phyloP scores from a whole-genome alignment of 306 rosid genomes.

The Luffa aegyptiaca region DNA sequence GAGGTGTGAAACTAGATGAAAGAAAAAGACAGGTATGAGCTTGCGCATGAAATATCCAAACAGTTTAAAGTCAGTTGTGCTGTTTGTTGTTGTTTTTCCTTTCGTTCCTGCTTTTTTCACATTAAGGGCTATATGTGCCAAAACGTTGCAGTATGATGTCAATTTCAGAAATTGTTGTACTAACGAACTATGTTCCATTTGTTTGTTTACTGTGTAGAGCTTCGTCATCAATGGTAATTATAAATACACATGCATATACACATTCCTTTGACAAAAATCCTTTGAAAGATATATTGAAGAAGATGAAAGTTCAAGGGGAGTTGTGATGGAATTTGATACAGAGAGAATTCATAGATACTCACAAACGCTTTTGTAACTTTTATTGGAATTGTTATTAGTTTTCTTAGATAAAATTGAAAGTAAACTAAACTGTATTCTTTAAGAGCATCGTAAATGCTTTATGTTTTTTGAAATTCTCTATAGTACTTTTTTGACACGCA shows the following conservation, averaged over 20 bases:
- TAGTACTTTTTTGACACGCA: not conserved
- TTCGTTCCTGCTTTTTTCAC: not conserved
- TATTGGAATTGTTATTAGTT: not conserved
- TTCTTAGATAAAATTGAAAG: not conserved
- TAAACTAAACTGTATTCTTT: not conserved
- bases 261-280: not conserved
- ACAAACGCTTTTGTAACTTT: not conserved
- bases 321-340: not conserved
- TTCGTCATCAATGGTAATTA: not conserved
- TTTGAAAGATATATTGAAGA: not conserved
- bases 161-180: not conserved
- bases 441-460: not conserved
- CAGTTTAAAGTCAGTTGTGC: not conserved
- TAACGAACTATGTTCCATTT: not conserved
- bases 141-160: not conserved
- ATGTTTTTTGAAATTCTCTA: not conserved
- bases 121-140: not conserved
- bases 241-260: not conserved
- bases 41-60: not conserved
- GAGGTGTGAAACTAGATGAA: constrained; percentile 59
- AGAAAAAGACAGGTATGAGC: constrained; percentile 72
- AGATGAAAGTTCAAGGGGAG: not conserved
- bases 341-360: not conserved
- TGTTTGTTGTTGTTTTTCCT: not conserved
- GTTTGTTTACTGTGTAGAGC: not conserved